Evolutionary conservation across 192 early-diverging fungal species (phyloP).

Genomic region (Backusella liffmaniae): DNA sequence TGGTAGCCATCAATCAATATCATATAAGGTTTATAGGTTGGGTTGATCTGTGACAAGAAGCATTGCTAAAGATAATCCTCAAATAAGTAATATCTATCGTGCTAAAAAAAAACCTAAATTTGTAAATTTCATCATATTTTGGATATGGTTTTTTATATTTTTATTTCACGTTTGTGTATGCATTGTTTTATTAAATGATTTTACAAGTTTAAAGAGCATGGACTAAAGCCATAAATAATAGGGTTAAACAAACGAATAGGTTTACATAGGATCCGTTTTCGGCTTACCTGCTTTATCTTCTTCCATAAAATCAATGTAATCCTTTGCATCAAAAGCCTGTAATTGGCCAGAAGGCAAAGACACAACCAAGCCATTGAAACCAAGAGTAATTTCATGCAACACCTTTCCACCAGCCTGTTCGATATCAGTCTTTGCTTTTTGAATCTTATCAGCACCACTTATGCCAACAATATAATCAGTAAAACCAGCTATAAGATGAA

Average conservation of each 20-base stretch:
- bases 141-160: neutral
- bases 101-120: no score
- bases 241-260: slow-evolving; percentile 16
- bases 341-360: slow-evolving; percentile 21
- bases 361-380: slow-evolving; percentile 23
- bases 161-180: neutral
- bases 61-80: no score
- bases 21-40: no score
- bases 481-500: neutral
- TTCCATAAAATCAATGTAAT: slow-evolving; percentile 35
- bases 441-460: neutral
- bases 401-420: slow-evolving; percentile 22
- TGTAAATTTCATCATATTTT: neutral
- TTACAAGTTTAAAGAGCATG: neutral
- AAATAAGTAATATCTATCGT: no score
- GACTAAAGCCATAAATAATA: neutral
- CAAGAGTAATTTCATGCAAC: slow-evolving; percentile 18
- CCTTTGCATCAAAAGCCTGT: slow-evolving; percentile 22
- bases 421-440: slow-evolving; percentile 27
- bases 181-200: neutral
- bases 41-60: no score
- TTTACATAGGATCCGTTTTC: neutral
- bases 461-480: slow-evolving; percentile 23
- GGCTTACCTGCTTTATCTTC: slow-evolving; percentile 26
- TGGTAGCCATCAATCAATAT: no score